phyloP scores from a whole-genome alignment of 139 green algal genomes.

The Yamagishiella unicocca region DNA sequence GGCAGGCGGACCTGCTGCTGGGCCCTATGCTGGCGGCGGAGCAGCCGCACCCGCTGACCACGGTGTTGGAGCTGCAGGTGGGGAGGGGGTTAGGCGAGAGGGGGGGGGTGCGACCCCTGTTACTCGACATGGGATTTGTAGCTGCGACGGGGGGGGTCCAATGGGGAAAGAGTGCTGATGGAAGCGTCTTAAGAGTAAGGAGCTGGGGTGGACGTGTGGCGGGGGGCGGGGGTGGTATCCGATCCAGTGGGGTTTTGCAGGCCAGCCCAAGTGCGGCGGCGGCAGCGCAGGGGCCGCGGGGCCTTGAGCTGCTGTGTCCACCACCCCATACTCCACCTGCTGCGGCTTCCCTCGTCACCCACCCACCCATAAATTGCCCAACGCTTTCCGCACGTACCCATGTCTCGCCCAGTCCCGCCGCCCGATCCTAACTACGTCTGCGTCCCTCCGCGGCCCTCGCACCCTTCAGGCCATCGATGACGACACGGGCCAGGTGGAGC shows the following conservation, averaged over 20 bases:
- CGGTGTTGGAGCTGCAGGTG: slow-evolving; percentile 41
- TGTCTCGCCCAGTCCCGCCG: too few species aligned
- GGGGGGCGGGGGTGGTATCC: too few species aligned
- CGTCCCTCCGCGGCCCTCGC: not conserved
- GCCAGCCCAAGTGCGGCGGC: too few species aligned
- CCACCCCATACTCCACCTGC: not conserved
- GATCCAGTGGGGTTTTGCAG: too few species aligned
- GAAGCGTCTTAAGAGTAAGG: too few species aligned
- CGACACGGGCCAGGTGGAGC: slow-evolving; percentile 26
- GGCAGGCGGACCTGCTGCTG: slow-evolving; percentile 31
- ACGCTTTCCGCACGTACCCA: not conserved
- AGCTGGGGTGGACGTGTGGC: too few species aligned
- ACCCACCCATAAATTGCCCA: not conserved
- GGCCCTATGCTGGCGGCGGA: slow-evolving; percentile 23
- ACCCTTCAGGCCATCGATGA: slow-evolving; percentile 32
- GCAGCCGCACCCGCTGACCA: slow-evolving; percentile 14
- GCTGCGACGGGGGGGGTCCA: not conserved
- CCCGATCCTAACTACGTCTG: not conserved
- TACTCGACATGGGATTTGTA: too few species aligned
- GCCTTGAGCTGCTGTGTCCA: not conserved
- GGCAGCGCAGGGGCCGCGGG: too few species aligned
- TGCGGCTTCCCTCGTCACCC: not conserved
- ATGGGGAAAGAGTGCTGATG: not conserved
- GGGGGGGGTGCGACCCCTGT: too few species aligned
- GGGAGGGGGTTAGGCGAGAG: not conserved